These are phyloP conservation scores for Trichophyton verrucosum DNA, from an alignment of 2,329 filamentous ascomycete species.

Conservation along the genomic window DNA sequence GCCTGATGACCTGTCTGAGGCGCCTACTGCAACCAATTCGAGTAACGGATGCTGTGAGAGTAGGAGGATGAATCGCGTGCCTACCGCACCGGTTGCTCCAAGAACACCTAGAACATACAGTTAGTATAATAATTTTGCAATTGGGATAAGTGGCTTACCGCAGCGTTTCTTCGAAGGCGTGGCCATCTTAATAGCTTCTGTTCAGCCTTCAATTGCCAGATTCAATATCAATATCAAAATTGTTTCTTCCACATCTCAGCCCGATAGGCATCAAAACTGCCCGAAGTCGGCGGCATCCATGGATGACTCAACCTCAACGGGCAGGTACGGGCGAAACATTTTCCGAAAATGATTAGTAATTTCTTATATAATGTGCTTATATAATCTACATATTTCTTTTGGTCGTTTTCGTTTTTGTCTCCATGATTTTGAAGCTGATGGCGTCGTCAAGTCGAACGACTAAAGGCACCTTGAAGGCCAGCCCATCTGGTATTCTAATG, in stretches of 20 bases:
- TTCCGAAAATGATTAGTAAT: background rate
- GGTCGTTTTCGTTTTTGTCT: background rate
- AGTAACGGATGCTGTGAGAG: conserved; percentile 80
- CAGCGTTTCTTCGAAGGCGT: conserved; percentile 9
- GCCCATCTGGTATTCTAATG: background rate
- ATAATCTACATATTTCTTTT: background rate
- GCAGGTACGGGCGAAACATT: background rate
- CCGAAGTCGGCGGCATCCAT: background rate
- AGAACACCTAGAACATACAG: conserved; percentile 49
- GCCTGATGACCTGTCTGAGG: conserved; percentile 75
- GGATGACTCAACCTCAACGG: background rate
- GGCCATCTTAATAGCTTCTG: background rate
- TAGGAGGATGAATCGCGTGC: conserved; percentile 88
- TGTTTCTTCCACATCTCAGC: background rate
- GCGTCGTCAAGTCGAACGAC: background rate
- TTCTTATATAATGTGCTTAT: background rate
- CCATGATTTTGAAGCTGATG: too few relatives aligned
- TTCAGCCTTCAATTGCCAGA: background rate
- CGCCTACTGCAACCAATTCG: conserved; percentile 75
- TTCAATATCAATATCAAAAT: background rate
- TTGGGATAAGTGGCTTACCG: conserved; percentile 5
- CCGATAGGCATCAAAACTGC: background rate
- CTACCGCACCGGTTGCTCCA: conserved; percentile 85
- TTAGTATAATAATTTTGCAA: background rate
- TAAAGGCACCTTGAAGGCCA: background rate